These are phyloP conservation scores for Aspergillus fumigatus DNA, from an alignment of 2,329 filamentous ascomycete genomes.

Conservation along the genomic window DNA sequence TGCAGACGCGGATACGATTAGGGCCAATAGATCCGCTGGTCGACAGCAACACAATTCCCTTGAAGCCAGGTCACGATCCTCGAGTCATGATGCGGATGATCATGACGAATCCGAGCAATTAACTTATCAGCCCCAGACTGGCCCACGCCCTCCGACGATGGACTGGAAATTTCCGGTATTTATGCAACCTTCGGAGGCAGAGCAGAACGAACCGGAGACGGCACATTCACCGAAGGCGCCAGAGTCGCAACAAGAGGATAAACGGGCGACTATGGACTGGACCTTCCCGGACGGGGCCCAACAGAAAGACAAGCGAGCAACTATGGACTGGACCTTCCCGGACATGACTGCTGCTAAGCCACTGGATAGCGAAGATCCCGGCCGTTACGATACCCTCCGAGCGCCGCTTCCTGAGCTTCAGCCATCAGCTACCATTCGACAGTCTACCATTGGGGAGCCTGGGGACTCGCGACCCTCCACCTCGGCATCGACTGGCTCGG, in stretches of 20 bases:
- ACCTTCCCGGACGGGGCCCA: conserved; percentile 1
- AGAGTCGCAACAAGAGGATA: not conserved
- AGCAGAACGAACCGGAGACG: conserved; percentile 1
- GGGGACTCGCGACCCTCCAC: conserved; percentile 36
- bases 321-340: conserved; percentile 54
- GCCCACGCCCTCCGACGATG: conserved; percentile 43
- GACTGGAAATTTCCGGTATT: conserved; percentile 44
- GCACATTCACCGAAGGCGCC: not conserved
- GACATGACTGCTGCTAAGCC: conserved; percentile 27
- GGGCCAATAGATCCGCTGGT: conserved; percentile 50
- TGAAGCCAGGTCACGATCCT: conserved; percentile 30
- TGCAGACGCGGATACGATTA: conserved; percentile 52
- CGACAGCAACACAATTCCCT: conserved; percentile 39
- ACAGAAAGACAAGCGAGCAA: conserved; percentile 34
- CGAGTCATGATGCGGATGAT: conserved; percentile 25
- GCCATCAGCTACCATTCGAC: conserved; percentile 10
- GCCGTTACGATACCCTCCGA: conserved; percentile 30
- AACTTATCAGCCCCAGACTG: conserved; percentile 28
- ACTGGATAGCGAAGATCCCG: conserved; percentile 11
- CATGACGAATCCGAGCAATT: conserved; percentile 24
- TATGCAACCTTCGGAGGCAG: conserved; percentile 18
- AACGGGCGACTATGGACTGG: conserved; percentile 16
- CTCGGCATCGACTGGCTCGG: conserved; percentile 30
- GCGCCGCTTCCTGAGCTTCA: conserved; percentile 21
- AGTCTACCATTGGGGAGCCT: conserved; percentile 20